These are phyloP conservation scores for Beta macrorhiza DNA, from an alignment of 179 eudicot species.

Conservation along the genomic window DNA sequence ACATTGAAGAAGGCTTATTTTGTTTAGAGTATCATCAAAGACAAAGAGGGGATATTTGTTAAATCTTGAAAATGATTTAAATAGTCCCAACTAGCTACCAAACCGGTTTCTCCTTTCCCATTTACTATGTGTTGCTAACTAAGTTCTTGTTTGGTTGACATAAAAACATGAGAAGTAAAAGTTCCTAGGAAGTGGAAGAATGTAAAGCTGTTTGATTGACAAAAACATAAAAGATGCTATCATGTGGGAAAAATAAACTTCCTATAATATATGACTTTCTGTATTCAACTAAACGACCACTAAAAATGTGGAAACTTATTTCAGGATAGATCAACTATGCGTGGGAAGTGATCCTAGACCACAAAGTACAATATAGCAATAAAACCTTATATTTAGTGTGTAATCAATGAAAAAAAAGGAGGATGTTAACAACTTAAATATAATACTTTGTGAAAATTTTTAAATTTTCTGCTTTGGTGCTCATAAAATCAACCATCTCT, in stretches of 20 bases:
- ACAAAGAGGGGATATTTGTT: neutral
- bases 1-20: no score
- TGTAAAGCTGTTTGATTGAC: no score
- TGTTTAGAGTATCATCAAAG: neutral
- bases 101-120: neutral
- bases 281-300: no score
- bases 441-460: no score
- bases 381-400: no score
- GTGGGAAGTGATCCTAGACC: neutral
- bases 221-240: no score
- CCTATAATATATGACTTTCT: no score
- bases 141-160: no score
- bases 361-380: neutral
- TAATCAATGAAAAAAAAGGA: neutral
- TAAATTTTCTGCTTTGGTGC: neutral
- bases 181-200: no score
- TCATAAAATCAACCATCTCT: neutral
- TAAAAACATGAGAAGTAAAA: no score
- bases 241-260: no score
- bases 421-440: neutral
- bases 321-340: neutral
- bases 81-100: neutral
- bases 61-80: neutral
- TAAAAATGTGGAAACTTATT: no score
- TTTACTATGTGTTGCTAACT: neutral